These are phyloP conservation scores for Biscogniauxia mediterranea DNA, from an alignment of 2,329 filamentous ascomycete species.

Conservation along the genomic window DNA sequence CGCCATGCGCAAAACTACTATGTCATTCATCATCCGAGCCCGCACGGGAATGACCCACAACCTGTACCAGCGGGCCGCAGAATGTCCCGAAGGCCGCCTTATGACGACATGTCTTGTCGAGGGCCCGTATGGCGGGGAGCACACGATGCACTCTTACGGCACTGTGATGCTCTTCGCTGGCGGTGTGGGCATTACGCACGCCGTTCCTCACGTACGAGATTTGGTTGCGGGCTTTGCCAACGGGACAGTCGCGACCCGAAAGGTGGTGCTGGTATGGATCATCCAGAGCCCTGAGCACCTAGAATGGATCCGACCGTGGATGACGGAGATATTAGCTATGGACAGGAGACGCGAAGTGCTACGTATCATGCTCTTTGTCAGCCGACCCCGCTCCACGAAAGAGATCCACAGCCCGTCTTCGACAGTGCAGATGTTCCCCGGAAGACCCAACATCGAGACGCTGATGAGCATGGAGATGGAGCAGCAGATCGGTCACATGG, in stretches of 20 bases:
- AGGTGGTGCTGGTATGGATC: constrained; percentile 74
- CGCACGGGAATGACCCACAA: constrained; percentile 71
- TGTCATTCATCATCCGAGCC: constrained; percentile 72
- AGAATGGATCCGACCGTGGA: constrained; percentile 82
- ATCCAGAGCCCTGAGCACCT: constrained; percentile 78
- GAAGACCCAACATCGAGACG: constrained; percentile 71
- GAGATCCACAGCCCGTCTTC: constrained; percentile 76
- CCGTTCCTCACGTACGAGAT: constrained; percentile 71
- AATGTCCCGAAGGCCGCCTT: constrained; percentile 59
- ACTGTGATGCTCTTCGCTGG: constrained; percentile 78
- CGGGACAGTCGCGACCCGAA: constrained; percentile 68
- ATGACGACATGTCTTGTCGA: constrained; percentile 67
- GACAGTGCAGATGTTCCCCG: constrained; percentile 83
- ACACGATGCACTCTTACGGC: constrained; percentile 71
- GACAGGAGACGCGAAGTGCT: constrained; percentile 71
- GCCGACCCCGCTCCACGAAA: constrained; percentile 70
- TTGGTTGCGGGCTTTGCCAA: constrained; percentile 67
- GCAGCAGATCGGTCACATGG: constrained; percentile 70
- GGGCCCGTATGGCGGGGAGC: constrained; percentile 73
- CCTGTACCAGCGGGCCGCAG: constrained; percentile 65
- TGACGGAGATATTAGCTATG: constrained; percentile 77
- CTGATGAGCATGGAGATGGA: constrained; percentile 72
- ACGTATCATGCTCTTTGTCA: constrained; percentile 77
- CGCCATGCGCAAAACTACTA: constrained; percentile 59
- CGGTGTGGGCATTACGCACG: constrained; percentile 78